Evolutionary conservation across 805 yeast species (phyloP), one percentile per base, ranked within the genome.

Genomic region (Metschnikowia orientalis): DNA sequence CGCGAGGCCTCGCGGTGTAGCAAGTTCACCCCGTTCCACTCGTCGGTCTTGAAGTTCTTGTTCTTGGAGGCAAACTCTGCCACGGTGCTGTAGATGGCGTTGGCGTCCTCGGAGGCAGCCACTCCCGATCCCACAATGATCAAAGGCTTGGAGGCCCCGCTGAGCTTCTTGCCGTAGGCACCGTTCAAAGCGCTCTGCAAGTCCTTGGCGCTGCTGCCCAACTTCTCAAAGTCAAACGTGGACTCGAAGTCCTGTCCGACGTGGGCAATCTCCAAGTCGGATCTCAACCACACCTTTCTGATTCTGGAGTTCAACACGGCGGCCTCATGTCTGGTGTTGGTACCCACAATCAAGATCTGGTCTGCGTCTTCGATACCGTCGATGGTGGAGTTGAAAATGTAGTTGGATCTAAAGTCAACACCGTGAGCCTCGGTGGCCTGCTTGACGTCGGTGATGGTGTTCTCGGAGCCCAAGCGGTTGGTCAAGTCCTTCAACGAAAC

Each of bases 311-410:
- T 85, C 50, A 85, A 69, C 11, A 86, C 94, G 26, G 95, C 87
- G 38, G 95, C 95, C 66, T 85, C 95, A 54, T 74, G 87, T 55
- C 95, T 75, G 38, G 95, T 94, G 67, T 85, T 85, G 28, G 95
- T 78, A 42, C 95, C 95, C 37, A 85, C 75, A 40, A 85, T 69
- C 51, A 85, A 68, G 41, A 85, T 79, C 47, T 75, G 85, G 54
- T 86, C 95, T 33, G 94, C 88, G 38, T 78, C 81, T 57, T 83
- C 92, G 44, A 85, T 72, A 27, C 92, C 92, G 34, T 74, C 78
- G 42, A 85, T 77, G 25, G 84, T 69, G 9, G 94, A 74, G 72
- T 84, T 85, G 73, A 85, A 85, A 32, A 79, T 64, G 59, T 82
- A 85, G 66, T 81, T 81, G 11, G 92, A 73, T 59, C 94, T 78